A percentile compares a stretch with the other conserved stretches of the same genome.
Conservation (phyloP, 208 protist species). For the Acanthamoeba culbertsoni region DNA sequence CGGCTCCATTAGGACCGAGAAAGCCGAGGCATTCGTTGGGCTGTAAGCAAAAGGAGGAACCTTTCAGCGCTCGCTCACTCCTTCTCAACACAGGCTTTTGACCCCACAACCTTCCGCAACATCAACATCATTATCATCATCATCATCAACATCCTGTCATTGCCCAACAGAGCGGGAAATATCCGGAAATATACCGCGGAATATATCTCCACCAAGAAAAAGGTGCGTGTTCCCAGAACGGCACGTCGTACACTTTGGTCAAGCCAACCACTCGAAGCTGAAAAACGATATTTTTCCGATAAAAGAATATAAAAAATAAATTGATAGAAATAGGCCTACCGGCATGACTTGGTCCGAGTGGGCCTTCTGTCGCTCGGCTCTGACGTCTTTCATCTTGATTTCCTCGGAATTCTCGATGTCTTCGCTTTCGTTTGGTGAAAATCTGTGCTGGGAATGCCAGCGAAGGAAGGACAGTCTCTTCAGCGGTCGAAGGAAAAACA, state of each 20-base stretch:
- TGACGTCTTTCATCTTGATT: neutral
- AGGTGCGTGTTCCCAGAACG: neutral
- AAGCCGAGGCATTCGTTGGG: slow-evolving; percentile 49
- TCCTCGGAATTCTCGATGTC: neutral
- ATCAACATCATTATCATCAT: neutral
- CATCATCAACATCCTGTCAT: too few relatives aligned
- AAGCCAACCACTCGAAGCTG: neutral
- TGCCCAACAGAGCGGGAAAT: too few relatives aligned
- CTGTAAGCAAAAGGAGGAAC: neutral
- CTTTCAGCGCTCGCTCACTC: neutral
- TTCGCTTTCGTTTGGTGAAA: too few relatives aligned
- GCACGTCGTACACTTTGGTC: neutral
- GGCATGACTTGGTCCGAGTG: neutral
- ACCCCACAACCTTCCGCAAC: neutral
- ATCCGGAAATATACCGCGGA: neutral
- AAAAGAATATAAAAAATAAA: neutral
- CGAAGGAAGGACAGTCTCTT: neutral
- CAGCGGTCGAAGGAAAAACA: slow-evolving; percentile 24
- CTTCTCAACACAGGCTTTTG: neutral
- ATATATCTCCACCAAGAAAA: neutral
- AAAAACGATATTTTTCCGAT: neutral
- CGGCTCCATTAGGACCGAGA: slow-evolving; percentile 74
- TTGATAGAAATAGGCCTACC: neutral
- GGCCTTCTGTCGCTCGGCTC: neutral
- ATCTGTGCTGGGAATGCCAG: too few relatives aligned